These are phyloP conservation scores for Vaccinium macrocarpon DNA, from an alignment of 148 eudicot genomes.

Conservation along the genomic window DNA sequence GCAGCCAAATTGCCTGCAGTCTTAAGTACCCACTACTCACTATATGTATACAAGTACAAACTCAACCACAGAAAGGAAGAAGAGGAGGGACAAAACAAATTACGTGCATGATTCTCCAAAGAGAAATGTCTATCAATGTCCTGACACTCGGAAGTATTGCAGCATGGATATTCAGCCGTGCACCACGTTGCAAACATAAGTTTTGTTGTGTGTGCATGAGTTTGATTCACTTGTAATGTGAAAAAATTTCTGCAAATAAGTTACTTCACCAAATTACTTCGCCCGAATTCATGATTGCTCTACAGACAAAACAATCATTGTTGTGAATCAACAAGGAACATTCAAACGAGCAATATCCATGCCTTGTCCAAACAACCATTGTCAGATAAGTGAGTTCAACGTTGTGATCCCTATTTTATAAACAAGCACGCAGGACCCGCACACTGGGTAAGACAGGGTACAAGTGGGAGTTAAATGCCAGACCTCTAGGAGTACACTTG, in stretches of 20 bases:
- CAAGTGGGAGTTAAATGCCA: background rate
- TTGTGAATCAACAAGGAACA: background rate
- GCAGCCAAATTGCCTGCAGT: conserved; percentile 6
- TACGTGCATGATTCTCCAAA: background rate
- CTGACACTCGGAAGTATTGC: background rate
- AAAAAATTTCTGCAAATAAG: background rate
- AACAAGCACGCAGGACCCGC: conserved; percentile 5
- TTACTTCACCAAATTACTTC: conserved; percentile 5
- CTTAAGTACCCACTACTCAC: background rate
- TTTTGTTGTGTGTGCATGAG: background rate
- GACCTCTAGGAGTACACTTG: background rate
- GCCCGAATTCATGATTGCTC: background rate
- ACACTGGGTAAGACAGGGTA: background rate
- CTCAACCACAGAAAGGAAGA: background rate
- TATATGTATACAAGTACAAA: background rate
- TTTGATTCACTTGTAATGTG: background rate
- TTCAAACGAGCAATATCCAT: background rate
- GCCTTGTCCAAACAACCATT: background rate
- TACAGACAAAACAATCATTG: background rate
- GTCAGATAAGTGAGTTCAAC: background rate
- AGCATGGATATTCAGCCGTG: background rate
- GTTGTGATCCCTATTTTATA: background rate
- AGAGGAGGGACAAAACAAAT: background rate
- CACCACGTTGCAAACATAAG: background rate
- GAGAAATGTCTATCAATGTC: background rate